Conservation (phyloP, 768 basidiomycete genomes). For the Serendipita sp. region DNA sequence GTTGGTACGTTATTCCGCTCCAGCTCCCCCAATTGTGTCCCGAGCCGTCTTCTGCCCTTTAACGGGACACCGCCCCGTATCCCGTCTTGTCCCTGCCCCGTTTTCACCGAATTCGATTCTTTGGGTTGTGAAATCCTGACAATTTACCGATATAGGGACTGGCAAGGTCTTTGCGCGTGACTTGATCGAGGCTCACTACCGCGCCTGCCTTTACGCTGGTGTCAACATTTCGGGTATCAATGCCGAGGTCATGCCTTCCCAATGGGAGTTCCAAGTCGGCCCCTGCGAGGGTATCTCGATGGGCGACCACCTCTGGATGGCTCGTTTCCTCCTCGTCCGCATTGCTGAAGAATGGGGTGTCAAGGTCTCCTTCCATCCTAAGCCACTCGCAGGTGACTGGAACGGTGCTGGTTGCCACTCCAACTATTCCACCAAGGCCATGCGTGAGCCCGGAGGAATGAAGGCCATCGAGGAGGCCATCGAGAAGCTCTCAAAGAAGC, state of each 20-base stretch:
- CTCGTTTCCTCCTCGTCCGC: constrained; percentile 87
- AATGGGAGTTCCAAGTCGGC: constrained; percentile 99
- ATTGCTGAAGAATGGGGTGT: constrained; percentile 95
- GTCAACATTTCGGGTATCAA: constrained; percentile 99
- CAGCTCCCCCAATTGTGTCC: not conserved
- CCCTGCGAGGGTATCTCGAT: constrained; percentile 95
- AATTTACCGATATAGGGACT: constrained; percentile 39
- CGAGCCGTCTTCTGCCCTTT: not conserved
- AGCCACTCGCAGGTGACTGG: constrained; percentile 93
- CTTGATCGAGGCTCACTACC: constrained; percentile 97
- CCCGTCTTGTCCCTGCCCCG: not conserved
- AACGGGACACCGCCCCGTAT: not conserved
- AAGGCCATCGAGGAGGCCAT: constrained; percentile 84
- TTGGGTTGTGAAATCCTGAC: not conserved
- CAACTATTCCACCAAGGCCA: constrained; percentile 89
- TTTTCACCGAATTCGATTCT: not conserved
- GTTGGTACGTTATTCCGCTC: constrained; percentile 50
- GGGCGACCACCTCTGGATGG: constrained; percentile 99
- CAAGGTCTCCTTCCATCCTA: constrained; percentile 99
- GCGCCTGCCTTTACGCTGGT: constrained; percentile 85
- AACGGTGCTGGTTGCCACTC: constrained; percentile 98
- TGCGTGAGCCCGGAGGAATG: constrained; percentile 90
- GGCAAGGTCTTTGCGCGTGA: constrained; percentile 98
- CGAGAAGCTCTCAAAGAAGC: constrained; percentile 78
- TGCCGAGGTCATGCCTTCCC: constrained; percentile 98